These are phyloP conservation scores for Dipodascopsis tothii DNA, from an alignment of 805 yeast species.

Conservation along the genomic window DNA sequence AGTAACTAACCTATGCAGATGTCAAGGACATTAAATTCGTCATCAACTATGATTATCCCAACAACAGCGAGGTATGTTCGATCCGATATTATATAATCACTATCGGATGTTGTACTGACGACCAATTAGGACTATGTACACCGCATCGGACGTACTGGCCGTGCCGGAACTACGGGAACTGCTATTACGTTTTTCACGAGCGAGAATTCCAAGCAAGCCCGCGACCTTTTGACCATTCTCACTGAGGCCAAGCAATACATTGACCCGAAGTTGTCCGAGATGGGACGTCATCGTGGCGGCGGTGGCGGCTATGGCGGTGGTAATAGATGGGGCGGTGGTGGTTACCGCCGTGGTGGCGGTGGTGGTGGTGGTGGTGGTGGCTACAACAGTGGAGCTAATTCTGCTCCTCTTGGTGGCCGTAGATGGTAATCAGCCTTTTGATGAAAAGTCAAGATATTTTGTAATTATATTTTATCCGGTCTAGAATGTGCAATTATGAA, in stretches of 20 bases:
- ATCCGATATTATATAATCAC: background rate
- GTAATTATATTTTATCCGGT: too few relatives aligned
- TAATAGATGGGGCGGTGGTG: conserved; percentile 44
- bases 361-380: conserved; percentile 31
- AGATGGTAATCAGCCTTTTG: conserved; percentile 27
- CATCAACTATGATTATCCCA: conserved; percentile 94
- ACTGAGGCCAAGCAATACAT: conserved; percentile 91
- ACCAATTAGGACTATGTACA: conserved; percentile 73
- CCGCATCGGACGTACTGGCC: conserved; percentile 98
- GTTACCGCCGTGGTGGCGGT: conserved; percentile 37
- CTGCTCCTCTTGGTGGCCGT: conserved; percentile 37
- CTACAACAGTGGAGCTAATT: conserved; percentile 33
- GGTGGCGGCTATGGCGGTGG: conserved; percentile 55
- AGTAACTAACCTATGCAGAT: conserved; percentile 63
- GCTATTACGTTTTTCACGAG: conserved; percentile 91
- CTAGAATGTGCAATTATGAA: too few relatives aligned
- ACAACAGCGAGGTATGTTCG: conserved; percentile 62
- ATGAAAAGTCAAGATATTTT: background rate
- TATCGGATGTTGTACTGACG: background rate
- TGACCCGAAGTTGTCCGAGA: conserved; percentile 69
- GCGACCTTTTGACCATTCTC: conserved; percentile 80
- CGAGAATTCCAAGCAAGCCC: conserved; percentile 79
- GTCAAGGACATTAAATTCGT: conserved; percentile 95
- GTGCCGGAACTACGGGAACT: conserved; percentile 95
- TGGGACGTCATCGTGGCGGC: conserved; percentile 68